Conservation (phyloP, 306 rosid species). For the Quercus parvula region DNA sequence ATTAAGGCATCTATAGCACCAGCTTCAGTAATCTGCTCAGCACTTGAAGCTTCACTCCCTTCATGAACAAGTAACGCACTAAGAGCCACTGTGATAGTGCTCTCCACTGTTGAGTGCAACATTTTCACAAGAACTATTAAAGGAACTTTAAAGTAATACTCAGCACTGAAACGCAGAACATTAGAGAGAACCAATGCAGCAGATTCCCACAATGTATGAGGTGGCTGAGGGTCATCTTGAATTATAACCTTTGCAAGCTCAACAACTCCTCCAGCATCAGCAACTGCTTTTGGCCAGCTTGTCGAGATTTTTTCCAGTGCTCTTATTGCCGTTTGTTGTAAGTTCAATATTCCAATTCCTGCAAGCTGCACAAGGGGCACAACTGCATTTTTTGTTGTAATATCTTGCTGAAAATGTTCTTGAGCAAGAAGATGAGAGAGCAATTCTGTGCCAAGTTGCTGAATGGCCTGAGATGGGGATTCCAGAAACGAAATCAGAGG, state of each 20-base stretch:
- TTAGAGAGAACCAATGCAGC: slow-evolving; percentile 94
- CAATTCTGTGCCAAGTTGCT: slow-evolving; percentile 97
- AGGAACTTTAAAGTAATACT: slow-evolving; percentile 89
- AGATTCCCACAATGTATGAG: slow-evolving; percentile 89
- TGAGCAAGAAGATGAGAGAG: slow-evolving; percentile 94
- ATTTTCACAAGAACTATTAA: slow-evolving; percentile 92
- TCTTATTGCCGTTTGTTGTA: slow-evolving; percentile 89
- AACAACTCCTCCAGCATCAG: slow-evolving; percentile 93
- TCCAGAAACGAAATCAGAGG: slow-evolving; percentile 89
- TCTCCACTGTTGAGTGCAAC: slow-evolving; percentile 76
- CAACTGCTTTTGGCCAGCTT: slow-evolving; percentile 96
- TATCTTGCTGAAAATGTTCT: slow-evolving; percentile 97
- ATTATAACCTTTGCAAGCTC: slow-evolving; percentile 94
- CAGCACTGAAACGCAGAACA: slow-evolving; percentile 64
- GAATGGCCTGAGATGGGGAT: slow-evolving; percentile 92
- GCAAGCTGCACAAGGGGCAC: slow-evolving; percentile 97
- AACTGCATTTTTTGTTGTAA: slow-evolving; percentile 88
- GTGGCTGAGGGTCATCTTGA: slow-evolving; percentile 98
- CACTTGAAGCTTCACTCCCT: slow-evolving; percentile 69
- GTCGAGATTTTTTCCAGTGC: slow-evolving; percentile 86
- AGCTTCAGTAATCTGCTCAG: slow-evolving; percentile 90
- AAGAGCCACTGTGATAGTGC: slow-evolving; percentile 75
- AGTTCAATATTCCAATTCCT: slow-evolving; percentile 90
- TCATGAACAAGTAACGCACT: slow-evolving; percentile 73
- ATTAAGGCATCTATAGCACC: slow-evolving; percentile 78